Evolutionary conservation across 1,284 basidiomycete genomes (phyloP).

Genomic region (Trichosporon asahii): DNA sequence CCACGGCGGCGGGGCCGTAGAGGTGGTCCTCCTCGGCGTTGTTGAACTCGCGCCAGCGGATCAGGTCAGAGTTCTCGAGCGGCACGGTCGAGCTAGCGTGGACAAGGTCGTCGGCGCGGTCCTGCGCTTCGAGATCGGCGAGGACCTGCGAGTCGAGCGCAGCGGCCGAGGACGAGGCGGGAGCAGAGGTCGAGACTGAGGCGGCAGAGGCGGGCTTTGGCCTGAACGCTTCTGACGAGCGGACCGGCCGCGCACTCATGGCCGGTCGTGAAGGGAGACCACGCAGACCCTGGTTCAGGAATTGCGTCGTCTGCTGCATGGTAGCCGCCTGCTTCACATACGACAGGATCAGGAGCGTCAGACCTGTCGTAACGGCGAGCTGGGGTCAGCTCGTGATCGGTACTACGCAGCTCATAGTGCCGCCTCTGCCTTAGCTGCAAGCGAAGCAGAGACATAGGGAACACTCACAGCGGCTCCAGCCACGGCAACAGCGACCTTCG

Average conservation of each 20-base stretch:
- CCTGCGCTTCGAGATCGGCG: constrained; percentile 13
- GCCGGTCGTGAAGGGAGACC: neutral
- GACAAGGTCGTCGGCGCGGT: neutral
- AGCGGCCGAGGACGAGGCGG: neutral
- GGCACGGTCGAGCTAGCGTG: neutral
- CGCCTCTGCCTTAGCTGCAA: neutral
- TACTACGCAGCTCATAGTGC: neutral
- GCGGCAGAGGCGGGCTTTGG: neutral
- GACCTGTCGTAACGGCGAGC: constrained; percentile 41
- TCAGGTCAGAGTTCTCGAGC: constrained; percentile 4
- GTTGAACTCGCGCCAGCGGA: constrained; percentile 29
- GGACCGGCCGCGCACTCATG: neutral
- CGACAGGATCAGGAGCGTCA: constrained; percentile 39
- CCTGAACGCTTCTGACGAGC: neutral
- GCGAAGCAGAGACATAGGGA: neutral
- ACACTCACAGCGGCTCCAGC: constrained; percentile 39
- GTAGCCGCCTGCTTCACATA: constrained; percentile 38
- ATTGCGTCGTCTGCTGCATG: constrained; percentile 27
- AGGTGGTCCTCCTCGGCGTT: constrained; percentile 32
- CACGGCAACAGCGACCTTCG: constrained; percentile 42
- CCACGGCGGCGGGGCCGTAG: constrained; percentile 24
- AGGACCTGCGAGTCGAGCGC: neutral
- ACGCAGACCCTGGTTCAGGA: constrained; percentile 18
- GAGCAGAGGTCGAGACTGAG: neutral
- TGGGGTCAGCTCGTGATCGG: constrained; percentile 13